Base-by-base conservation (phyloP, 306 rosid species). In the Coriaria nepalensis region DNA sequence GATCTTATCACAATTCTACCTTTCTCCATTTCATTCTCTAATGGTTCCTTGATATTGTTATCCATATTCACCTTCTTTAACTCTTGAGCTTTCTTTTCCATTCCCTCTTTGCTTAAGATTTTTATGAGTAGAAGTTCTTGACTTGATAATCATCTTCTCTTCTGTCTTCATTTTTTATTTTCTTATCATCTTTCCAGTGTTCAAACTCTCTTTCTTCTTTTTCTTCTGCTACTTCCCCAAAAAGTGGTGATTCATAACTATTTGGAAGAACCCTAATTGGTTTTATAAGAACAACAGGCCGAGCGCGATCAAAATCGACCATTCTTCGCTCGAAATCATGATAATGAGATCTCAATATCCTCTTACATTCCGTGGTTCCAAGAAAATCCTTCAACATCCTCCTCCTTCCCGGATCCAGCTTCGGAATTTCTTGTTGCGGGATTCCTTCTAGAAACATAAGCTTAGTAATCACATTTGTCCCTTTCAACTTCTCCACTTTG, bases 381-480 rank as follows among this genome's bases (percentile, higher is more conserved):
- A 81, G 93, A 62, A 77, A 68, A 69, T 92, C 92, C 71, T 60
- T 82, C 60, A 85, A 55, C 6, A 78, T 81, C 62, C 60, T 70
- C 32, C 53, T 70, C 32, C 53, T 61, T 63, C 73, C 78, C 0
- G 40, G 62, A 73, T 68, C 75, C 35, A 41, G 71, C 53, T 55
- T 75, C 37, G 66, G 73, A 46, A 65, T 50, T 66, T 77, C 45
- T 48, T 68, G 72, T 46, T 67, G 47, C 6, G 94, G 65, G 42
- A 51, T 60, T 50, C 71, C 81, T 73, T 79, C 94, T 14, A 92
- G 55, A 43, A 96, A 96, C 98, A 92, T 85, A 49, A 92, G 73
- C 86, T 68, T 92, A 48, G 96, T 94, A 54, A 85, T 78, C 62
- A 92, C 61, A 61, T 66, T 82, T 14, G 76, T 61, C 14, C 83